These are phyloP conservation scores for Cantharellus anzutake DNA, from an alignment of 768 basidiomycete genomes.

Conservation along the genomic window DNA sequence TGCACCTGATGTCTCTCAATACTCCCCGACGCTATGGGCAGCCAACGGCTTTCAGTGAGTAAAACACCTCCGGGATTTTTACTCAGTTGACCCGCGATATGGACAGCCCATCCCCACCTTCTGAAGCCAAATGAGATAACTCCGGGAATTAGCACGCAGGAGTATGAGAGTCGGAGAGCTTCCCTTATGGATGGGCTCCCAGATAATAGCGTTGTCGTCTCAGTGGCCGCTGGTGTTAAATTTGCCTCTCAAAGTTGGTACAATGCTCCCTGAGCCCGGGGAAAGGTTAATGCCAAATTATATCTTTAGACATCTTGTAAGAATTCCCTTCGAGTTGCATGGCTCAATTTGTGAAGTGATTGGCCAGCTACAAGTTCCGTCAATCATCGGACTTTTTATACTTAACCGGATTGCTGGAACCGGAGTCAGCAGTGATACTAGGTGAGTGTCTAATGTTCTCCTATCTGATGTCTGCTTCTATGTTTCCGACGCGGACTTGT, in stretches of 20 bases:
- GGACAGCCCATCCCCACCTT: constrained; percentile 50
- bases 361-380: constrained; percentile 74
- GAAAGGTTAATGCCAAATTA: not conserved
- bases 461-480: not conserved
- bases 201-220: constrained; percentile 52
- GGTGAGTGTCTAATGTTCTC: constrained; percentile 23
- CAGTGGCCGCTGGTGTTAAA: constrained; percentile 60
- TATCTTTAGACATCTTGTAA: constrained; percentile 15
- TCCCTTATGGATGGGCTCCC: constrained; percentile 59
- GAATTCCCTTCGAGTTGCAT: constrained; percentile 21
- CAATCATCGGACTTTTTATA: constrained; percentile 92
- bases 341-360: constrained; percentile 1
- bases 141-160: constrained; percentile 55
- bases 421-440: constrained; percentile 73
- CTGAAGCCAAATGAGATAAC: constrained; percentile 53
- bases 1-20: not conserved
- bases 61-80: not conserved
- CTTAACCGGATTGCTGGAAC: constrained; percentile 88
- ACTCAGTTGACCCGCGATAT: not conserved
- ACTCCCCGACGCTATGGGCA: not conserved
- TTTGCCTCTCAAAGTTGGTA: constrained; percentile 67
- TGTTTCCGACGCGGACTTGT: not conserved
- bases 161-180: constrained; percentile 56
- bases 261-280: constrained; percentile 4
- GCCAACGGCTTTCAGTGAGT: not conserved